Percentiles rank a stretch among this genome's conserved stretches.
These are phyloP conservation scores for Lentithecium fluviatile DNA, from an alignment of 495 filamentous ascomycete genomes.

Conservation along the genomic window DNA sequence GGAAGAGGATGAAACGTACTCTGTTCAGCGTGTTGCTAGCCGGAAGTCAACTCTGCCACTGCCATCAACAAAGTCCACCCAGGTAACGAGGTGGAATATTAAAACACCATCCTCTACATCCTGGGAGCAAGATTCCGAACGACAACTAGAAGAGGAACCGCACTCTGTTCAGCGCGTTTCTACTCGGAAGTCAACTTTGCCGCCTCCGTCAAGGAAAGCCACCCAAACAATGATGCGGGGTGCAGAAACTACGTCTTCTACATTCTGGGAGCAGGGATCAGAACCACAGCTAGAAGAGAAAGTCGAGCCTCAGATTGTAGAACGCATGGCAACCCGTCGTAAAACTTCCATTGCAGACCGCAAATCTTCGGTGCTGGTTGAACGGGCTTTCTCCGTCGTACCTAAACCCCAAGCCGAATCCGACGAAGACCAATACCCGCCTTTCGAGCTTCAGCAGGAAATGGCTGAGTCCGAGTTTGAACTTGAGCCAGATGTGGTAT, in stretches of 20 bases:
- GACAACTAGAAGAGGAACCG: background rate
- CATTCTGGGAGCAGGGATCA: background rate
- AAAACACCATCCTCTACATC: background rate
- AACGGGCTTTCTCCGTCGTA: background rate
- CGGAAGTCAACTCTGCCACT: too few species aligned
- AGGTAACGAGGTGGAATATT: too few species aligned
- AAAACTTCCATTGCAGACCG: background rate
- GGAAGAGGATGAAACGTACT: too few species aligned
- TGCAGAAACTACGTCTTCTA: background rate
- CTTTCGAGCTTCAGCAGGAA: too few species aligned
- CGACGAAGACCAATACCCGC: too few species aligned
- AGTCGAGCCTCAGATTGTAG: background rate
- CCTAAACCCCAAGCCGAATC: too few species aligned
- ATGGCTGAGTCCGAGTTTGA: too few species aligned
- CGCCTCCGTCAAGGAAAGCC: background rate
- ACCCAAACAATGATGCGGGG: background rate
- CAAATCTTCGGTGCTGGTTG: background rate
- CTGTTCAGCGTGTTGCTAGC: too few species aligned
- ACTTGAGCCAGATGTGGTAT: background rate
- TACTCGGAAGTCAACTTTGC: background rate
- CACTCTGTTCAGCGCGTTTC: background rate
- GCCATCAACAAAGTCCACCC: too few species aligned
- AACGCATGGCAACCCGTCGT: background rate
- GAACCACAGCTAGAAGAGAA: background rate
- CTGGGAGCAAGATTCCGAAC: background rate